Evolutionary conservation across 768 basidiomycete species (phyloP).

Genomic region (Leucosporidium creatinivorum): DNA sequence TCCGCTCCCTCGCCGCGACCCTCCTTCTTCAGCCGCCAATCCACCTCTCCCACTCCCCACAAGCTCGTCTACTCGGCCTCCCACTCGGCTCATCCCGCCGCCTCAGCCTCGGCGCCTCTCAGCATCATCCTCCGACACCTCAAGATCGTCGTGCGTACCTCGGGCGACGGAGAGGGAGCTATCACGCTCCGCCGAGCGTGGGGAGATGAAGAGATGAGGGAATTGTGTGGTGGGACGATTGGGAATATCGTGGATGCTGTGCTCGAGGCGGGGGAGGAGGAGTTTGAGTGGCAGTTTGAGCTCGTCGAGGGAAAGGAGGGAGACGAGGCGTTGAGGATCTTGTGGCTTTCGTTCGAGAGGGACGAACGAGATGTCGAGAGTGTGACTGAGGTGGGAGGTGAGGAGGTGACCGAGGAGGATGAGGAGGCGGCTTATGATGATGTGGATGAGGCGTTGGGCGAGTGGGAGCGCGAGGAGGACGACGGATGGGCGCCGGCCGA

Average conservation of each 20-base stretch:
- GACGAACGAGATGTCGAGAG: too few species aligned
- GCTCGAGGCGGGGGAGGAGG: background rate
- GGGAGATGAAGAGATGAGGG: background rate
- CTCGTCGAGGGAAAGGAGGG: background rate
- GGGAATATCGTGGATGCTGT: background rate
- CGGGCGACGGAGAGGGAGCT: background rate
- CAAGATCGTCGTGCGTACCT: background rate
- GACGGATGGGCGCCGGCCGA: too few species aligned
- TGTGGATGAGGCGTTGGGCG: too few species aligned
- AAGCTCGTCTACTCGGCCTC: slow-evolving; percentile 1
- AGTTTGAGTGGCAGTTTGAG: background rate
- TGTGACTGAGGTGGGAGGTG: too few species aligned
- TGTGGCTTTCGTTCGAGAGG: background rate
- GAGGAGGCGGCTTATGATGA: too few species aligned
- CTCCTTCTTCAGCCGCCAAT: background rate
- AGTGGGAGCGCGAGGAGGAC: too few species aligned
- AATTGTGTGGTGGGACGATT: background rate
- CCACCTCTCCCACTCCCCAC: background rate
- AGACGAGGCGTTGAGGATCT: background rate
- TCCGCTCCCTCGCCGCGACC: background rate
- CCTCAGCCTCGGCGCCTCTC: background rate
- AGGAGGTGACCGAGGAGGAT: too few species aligned
- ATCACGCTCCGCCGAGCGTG: background rate
- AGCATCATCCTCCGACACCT: background rate
- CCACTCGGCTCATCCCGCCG: background rate